Evolutionary conservation across 768 basidiomycete genomes (phyloP).

Genomic region (Trametes cingulata): DNA sequence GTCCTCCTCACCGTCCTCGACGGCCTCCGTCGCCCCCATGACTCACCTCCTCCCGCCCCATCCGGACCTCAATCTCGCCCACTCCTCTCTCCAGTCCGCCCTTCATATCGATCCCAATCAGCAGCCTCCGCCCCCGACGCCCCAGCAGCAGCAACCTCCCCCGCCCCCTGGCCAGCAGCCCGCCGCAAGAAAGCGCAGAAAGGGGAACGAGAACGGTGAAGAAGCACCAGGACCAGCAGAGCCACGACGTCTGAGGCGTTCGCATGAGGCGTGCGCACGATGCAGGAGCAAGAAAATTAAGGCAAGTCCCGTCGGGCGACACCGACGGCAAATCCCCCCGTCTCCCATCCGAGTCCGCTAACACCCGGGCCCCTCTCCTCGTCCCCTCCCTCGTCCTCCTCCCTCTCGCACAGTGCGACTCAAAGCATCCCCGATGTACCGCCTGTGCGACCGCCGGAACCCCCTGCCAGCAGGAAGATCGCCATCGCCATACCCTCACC

Average conservation of each 20-base stretch:
- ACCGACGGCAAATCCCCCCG: slow-evolving; percentile 84
- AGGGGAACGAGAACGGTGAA: slow-evolving; percentile 55
- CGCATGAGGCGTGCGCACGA: slow-evolving; percentile 89
- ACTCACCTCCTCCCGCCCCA: slow-evolving; percentile 51
- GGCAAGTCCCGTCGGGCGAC: slow-evolving; percentile 54
- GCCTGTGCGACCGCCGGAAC: slow-evolving; percentile 82
- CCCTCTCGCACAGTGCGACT: slow-evolving; percentile 68
- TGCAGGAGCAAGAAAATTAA: slow-evolving; percentile 98
- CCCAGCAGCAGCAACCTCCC: slow-evolving; percentile 38
- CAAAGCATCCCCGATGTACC: slow-evolving; percentile 84
- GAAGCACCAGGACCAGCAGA: slow-evolving; percentile 61
- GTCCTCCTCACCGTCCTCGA: slow-evolving; percentile 13
- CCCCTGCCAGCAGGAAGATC: slow-evolving; percentile 83
- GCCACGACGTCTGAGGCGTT: slow-evolving; percentile 79
- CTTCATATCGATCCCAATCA: slow-evolving; percentile 71
- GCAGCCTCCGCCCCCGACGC: slow-evolving; percentile 44
- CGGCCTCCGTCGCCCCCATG: slow-evolving; percentile 32
- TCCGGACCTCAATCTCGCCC: slow-evolving; percentile 42
- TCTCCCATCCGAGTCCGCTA: slow-evolving; percentile 43
- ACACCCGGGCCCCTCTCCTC: slow-evolving; percentile 27
- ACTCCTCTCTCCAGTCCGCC: slow-evolving; percentile 58
- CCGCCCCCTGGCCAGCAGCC: slow-evolving; percentile 29
- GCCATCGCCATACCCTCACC: slow-evolving; percentile 84
- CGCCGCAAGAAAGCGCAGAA: slow-evolving; percentile 52
- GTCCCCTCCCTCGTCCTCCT: slow-evolving; percentile 8